These are phyloP conservation scores for Dendrothele bispora DNA, from an alignment of 768 basidiomycete genomes.

Conservation along the genomic window DNA sequence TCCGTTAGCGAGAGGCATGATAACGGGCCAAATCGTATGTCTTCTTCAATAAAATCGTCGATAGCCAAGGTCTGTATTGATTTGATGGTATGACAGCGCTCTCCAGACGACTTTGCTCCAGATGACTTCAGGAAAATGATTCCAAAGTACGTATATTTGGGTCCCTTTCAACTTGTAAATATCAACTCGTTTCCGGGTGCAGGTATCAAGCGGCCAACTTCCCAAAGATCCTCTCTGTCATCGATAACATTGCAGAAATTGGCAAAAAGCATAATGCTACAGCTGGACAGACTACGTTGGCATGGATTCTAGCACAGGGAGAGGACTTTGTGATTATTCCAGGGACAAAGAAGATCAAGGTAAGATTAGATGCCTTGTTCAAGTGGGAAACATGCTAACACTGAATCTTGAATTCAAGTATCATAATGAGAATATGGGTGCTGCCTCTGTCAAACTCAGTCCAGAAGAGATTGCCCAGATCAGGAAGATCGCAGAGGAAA, in stretches of 20 bases:
- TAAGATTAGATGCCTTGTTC: slow-evolving; percentile 3
- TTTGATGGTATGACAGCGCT: slow-evolving; percentile 23
- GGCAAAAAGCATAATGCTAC: slow-evolving; percentile 41
- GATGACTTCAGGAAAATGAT: slow-evolving; percentile 39
- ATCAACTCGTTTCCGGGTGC: neutral
- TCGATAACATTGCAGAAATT: slow-evolving; percentile 35
- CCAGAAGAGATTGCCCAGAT: slow-evolving; percentile 37
- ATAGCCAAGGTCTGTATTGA: neutral
- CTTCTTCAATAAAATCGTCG: slow-evolving; percentile 16
- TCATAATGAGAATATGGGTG: slow-evolving; percentile 44
- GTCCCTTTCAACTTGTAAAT: neutral
- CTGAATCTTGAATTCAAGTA: slow-evolving; percentile 22
- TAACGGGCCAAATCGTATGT: slow-evolving; percentile 35
- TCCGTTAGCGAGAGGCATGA: slow-evolving; percentile 49
- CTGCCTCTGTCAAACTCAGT: slow-evolving; percentile 31
- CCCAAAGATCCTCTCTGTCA: slow-evolving; percentile 46
- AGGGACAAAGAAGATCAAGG: slow-evolving; percentile 38
- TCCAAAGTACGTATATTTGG: slow-evolving; percentile 24
- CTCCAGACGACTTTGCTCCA: slow-evolving; percentile 36
- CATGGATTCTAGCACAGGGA: slow-evolving; percentile 48
- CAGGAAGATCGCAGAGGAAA: slow-evolving; percentile 29
- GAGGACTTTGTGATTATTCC: slow-evolving; percentile 44
- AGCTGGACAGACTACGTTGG: slow-evolving; percentile 47
- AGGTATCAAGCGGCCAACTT: slow-evolving; percentile 44
- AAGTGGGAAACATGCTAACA: neutral